phyloP scores from a whole-genome alignment of 164 flowering plant genomes.

The Aristolochia contorta region DNA sequence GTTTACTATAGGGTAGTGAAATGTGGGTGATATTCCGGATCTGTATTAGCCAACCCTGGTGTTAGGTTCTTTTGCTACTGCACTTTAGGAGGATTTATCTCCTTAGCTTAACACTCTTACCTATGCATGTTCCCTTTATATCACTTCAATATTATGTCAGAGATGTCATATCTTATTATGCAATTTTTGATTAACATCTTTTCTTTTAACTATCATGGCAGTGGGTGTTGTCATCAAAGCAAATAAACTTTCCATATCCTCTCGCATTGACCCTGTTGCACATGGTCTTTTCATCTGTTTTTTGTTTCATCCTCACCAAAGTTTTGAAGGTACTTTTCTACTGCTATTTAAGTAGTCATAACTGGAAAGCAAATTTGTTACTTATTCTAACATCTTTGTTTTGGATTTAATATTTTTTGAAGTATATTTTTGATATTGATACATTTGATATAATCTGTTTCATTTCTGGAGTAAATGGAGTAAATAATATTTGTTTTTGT shows the following conservation, averaged over 20 bases:
- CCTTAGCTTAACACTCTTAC: too few relatives aligned
- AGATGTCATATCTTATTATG: not conserved
- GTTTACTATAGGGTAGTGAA: too few relatives aligned
- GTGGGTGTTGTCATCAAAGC: constrained; percentile 98
- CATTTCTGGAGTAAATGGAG: not conserved
- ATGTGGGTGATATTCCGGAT: too few relatives aligned
- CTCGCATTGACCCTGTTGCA: constrained; percentile 92
- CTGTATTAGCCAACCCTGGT: too few relatives aligned
- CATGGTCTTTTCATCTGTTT: constrained; percentile 93
- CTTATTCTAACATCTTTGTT: not conserved
- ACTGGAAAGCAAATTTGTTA: too few relatives aligned
- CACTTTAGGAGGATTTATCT: too few relatives aligned
- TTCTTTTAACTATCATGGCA: constrained; percentile 25
- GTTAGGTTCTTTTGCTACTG: too few relatives aligned
- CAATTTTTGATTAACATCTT: not conserved
- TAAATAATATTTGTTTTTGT: not conserved
- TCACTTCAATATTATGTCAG: not conserved
- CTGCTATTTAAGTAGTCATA: too few relatives aligned
- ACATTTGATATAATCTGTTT: not conserved
- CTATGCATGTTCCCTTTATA: not conserved
- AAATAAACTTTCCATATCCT: constrained; percentile 95
- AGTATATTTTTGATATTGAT: not conserved
- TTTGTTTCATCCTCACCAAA: constrained; percentile 74
- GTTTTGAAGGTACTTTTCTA: constrained; percentile 59
- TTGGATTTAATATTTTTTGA: not conserved